Base-by-base conservation (phyloP, 2,329 filamentous ascomycete species). In the Proliferodiscus dingleyae region DNA sequence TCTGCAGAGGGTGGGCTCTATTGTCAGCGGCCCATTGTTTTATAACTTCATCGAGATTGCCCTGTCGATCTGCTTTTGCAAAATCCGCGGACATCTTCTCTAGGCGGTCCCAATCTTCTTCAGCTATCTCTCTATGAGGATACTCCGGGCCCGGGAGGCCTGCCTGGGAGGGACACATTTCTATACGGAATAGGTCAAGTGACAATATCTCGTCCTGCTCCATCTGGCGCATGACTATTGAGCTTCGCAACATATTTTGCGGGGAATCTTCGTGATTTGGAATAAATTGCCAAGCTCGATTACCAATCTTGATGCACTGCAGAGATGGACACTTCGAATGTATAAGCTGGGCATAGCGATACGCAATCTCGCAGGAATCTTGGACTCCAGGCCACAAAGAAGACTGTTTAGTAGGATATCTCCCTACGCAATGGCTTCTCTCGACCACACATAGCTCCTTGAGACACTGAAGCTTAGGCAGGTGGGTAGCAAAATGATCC, bases 271-370 rank as follows among this genome's bases (percentile, higher is more conserved):
- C 15, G 9, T 9, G 4, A 4, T 34, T 9, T 18, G 3, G 10
- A 6, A 34, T 34, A 3, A 34, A 34, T 13, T 49, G 42, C 52
- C 49, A 54, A n/a, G 43, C 28, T 18, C 28, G 45, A 10, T 28
- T 6, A 5, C 24, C 36, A 15, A 52, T 50, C 9, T 40, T 26
- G 16, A 52, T 43, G 19, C 39, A 53, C 36, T 46, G 41, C 18
- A 53, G 21, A 11, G 41, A 33, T n/a, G 51, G 43, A 33, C 51
- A 53, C 4, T 42, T 28, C 2, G 24, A 37, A 9, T 49, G 38
- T 15, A 49, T 43, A 13, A 49, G 32, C 16, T 45, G 18, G 8
- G 43, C 51, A 30, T 53, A 51, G 5, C 28, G 29, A 16, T 28
- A 37, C 7, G 51, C 46, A 18, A 53, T 47, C 10, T 47, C 38